A percentile compares a stretch with the other conserved stretches of the same genome.
phyloP scores from a whole-genome alignment of 345 rosid genomes.

The Lepidium africanum region DNA sequence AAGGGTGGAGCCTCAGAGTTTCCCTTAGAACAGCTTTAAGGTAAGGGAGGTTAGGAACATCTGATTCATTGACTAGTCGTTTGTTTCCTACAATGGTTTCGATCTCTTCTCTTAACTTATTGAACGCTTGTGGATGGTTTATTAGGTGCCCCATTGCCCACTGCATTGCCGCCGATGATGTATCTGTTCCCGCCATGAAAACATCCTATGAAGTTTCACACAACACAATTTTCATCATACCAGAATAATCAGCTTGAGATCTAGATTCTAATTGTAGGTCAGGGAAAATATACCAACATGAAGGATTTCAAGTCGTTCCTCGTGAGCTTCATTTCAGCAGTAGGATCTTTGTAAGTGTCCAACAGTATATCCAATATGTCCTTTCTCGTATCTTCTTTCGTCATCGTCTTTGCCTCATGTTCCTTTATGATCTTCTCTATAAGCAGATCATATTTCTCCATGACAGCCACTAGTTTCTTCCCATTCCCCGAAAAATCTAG shows the following conservation, averaged over 20 bases:
- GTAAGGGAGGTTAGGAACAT: conserved; percentile 31
- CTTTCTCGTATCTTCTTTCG: conserved; percentile 8
- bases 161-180: conserved; percentile 46
- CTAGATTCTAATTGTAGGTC: conserved; percentile 35
- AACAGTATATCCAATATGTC: conserved; percentile 28
- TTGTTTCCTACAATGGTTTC: conserved; percentile 31
- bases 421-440: conserved; percentile 51
- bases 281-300: conserved; percentile 43
- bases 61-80: conserved; percentile 30
- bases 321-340: conserved; percentile 46
- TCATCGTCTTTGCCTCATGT: conserved; percentile 34
- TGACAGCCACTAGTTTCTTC: conserved; percentile 35
- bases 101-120: conserved; percentile 36
- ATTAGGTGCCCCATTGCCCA: conserved; percentile 52
- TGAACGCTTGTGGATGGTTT: conserved; percentile 33
- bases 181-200: conserved; percentile 46
- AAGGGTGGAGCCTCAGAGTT: conserved; percentile 27
- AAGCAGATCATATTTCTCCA: conserved; percentile 38
- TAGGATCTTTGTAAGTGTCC: conserved; percentile 33
- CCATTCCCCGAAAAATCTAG: conserved; percentile 58
- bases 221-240: background rate
- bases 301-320: conserved; percentile 58
- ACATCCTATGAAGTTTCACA: conserved; percentile 23
- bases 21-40: conserved; percentile 41
- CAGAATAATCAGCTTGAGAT: background rate